Evolutionary conservation across 2,329 filamentous ascomycete genomes (phyloP).

Genomic region (Coniella vitis): DNA sequence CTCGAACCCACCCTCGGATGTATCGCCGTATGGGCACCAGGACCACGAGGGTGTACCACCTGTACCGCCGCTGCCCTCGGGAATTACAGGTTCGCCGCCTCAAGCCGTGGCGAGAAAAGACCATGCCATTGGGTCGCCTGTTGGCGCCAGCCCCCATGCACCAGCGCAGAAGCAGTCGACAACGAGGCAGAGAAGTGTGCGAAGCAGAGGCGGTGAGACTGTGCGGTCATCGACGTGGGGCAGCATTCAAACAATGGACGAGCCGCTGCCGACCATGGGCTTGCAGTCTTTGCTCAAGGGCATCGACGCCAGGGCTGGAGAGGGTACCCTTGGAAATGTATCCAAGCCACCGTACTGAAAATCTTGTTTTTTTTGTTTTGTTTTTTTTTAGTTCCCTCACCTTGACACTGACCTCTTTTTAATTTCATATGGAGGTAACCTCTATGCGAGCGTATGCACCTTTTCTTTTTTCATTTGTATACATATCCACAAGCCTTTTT

Average conservation of each 20-base stretch:
- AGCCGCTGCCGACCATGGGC: slow-evolving; percentile 32
- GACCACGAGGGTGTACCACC: slow-evolving; percentile 39
- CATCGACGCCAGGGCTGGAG: slow-evolving; percentile 42
- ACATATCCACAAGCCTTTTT: too few species aligned
- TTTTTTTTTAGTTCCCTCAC: neutral
- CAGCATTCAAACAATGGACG: slow-evolving; percentile 24
- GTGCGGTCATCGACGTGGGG: slow-evolving; percentile 27
- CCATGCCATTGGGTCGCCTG: slow-evolving; percentile 12
- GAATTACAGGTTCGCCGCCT: slow-evolving; percentile 19
- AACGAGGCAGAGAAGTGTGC: slow-evolving; percentile 29
- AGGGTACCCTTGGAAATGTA: slow-evolving; percentile 38
- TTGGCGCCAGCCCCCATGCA: neutral
- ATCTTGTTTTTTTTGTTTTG: neutral
- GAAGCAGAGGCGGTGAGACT: slow-evolving; percentile 37
- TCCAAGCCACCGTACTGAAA: slow-evolving; percentile 44
- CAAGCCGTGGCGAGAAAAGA: slow-evolving; percentile 9
- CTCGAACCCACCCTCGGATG: slow-evolving; percentile 35
- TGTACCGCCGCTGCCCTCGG: slow-evolving; percentile 46
- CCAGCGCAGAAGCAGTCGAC: slow-evolving; percentile 18
- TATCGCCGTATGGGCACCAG: slow-evolving; percentile 21
- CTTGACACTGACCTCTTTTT: neutral
- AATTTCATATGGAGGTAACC: too few species aligned
- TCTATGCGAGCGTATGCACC: too few species aligned
- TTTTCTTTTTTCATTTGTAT: neutral
- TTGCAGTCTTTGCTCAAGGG: slow-evolving; percentile 42